Base-by-base conservation (phyloP, 495 filamentous ascomycete genomes). In the Hypoxylon intermedium region DNA sequence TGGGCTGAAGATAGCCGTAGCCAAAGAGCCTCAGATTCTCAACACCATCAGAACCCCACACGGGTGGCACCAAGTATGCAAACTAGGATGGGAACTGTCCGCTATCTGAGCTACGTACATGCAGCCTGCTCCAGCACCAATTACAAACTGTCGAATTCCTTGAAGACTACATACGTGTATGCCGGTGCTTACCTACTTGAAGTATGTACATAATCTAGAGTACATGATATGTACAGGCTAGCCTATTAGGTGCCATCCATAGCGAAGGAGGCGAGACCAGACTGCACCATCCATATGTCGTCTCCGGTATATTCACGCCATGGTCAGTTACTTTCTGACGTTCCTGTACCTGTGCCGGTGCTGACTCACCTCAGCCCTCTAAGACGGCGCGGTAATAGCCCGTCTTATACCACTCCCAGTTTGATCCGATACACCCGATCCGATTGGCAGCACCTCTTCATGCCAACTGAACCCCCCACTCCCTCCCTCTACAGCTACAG, bases 371-470 rank as follows among this genome's bases (percentile, higher is more conserved):
- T 48, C 7, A 40, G 19, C n/a, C 9, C 9, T 30, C 50, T 59
- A 40, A 65, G 50, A 59, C 61, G 61, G 61, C 54, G 33, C 13
- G 31, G 11, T 54, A 44, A 59, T 51, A 20, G n/a, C 38, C 61
- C 61, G 45, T 65, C 50, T 65, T 65, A 65, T 65, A 36, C 19
- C 13, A 53, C 42, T 31, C 15, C 5, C 30, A 40, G 9, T 18
- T 7, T 41, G 9, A 13, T 18, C 24, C 24, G 24, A 26, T 26
- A 26, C 3, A 26, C 24, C 24, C 24, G 18, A 43, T 43, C 45
- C 44, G 44, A 54, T 55, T 51, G 31, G 60, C 12, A 31, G 30
- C 36, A 5, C 23, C 15, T 15, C 34, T 24, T n/a, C n/a, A 7
- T 26, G 24, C 24, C 24, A 4, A 7, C n/a, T n/a, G n/a, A n/a